Conservation (phyloP, 805 yeast genomes). For the Saturnispora galanensis region DNA sequence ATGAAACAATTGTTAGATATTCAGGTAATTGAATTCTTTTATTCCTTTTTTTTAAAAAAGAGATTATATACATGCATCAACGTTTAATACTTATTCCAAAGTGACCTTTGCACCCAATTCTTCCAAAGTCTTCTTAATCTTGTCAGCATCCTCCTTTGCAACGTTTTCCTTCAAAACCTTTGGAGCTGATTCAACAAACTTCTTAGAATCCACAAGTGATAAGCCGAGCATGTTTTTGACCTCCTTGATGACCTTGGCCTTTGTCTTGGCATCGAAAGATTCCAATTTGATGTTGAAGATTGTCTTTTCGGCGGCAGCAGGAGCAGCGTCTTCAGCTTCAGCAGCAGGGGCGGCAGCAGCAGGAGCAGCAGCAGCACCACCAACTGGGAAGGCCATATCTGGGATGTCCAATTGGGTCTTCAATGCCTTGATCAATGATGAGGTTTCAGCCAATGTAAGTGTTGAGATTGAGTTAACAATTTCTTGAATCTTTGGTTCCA, state of each 20-base stretch:
- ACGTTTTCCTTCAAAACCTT: slow-evolving; percentile 91
- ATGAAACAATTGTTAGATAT: neutral
- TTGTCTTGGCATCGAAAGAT: slow-evolving; percentile 85
- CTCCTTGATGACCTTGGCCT: slow-evolving; percentile 97
- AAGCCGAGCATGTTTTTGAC: slow-evolving; percentile 85
- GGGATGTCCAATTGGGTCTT: slow-evolving; percentile 82
- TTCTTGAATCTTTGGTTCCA: slow-evolving; percentile 76
- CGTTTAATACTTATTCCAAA: slow-evolving; percentile 54
- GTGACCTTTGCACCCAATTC: slow-evolving; percentile 89
- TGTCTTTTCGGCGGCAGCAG: slow-evolving; percentile 86
- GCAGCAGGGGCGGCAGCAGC: slow-evolving; percentile 59
- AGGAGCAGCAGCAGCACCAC: slow-evolving; percentile 49
- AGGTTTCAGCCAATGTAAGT: slow-evolving; percentile 86
- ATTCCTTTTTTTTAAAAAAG: slow-evolving; percentile 3
- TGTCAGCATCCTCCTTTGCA: slow-evolving; percentile 94
- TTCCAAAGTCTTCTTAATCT: slow-evolving; percentile 87
- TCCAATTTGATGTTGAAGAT: slow-evolving; percentile 88
- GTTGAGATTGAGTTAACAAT: slow-evolving; percentile 89
- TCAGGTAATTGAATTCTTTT: neutral
- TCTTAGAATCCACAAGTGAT: slow-evolving; percentile 93
- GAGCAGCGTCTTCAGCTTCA: slow-evolving; percentile 63
- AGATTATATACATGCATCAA: neutral
- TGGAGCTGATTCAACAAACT: slow-evolving; percentile 96
- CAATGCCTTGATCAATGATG: slow-evolving; percentile 72
- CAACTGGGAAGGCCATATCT: slow-evolving; percentile 79